Base-by-base conservation (phyloP, 768 basidiomycete genomes). In the Gloeostereum incarnatum region DNA sequence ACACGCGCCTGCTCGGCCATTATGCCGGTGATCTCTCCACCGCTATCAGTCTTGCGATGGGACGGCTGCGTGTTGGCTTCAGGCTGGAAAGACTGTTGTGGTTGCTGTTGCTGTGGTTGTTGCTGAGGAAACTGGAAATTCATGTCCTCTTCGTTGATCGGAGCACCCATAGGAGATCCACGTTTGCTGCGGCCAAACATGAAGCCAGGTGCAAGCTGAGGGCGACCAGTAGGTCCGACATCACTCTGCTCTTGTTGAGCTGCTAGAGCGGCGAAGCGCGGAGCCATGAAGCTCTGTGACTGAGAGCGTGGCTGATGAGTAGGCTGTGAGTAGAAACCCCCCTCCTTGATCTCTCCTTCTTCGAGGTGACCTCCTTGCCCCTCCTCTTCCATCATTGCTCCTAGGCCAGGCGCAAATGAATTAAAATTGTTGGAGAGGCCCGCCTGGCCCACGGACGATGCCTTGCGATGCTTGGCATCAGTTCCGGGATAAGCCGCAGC, bases 1-100 rank as follows among this genome's bases (percentile, higher is more conserved):
- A 4, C 4, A 44, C 63, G 44, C 47, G 89, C 91, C 74, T 97
- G 94, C 59, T 97, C 91, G 5, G 90, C 90, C 89, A 97, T 92
- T 40, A 93, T 84, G 18, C 86, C 86, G 23, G 75, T 76, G 40
- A 92, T 77, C 54, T 94, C 90, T 36, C 78, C 81, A n/a, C n/a
- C n/a, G 39, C 69, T 73, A 34, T 84, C 79, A 23, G 66, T 56
- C 55, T 79, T 76, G 45, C 79, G 65, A 47, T 75, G 74, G 35
- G 51, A 55, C 23, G 44, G 57, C 20, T 69, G 68, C 38, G 17
- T 34, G 38, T n/a, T 56, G 56, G 40, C 53, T 26, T 51, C 59
- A n/a, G 47, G 53, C 51, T 32, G 46, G 47, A 43, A 62, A 58
- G 44, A 46, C 45, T 69, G 62, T 38, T 71, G 69, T n/a, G n/a